Evolutionary conservation across 805 yeast genomes (phyloP), one percentile per base, ranked within the genome.

Genomic region (Wickerhamomyces canadensis): DNA sequence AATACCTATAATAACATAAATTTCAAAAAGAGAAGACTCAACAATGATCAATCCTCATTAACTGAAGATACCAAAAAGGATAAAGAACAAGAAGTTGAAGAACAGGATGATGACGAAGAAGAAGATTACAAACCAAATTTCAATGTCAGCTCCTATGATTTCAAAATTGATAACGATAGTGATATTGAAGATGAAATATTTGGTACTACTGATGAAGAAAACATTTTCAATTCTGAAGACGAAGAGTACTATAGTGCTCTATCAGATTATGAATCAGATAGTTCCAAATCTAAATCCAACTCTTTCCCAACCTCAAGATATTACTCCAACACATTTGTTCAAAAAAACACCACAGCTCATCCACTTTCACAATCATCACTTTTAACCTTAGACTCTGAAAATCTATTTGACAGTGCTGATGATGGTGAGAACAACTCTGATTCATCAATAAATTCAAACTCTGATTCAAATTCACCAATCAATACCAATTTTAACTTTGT

Each of bases 141-240:
- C 24, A 14, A 30, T n/a, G n/a, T n/a, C n/a, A n/a, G n/a, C n/a
- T n/a, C n/a, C 13, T 34, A 34, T 21, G 34, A 33, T 18, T 26
- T 30, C 18, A 32, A 29, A 16, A 37, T 33, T 27, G 36, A 41
- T 13, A 28, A 30, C 33, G 33, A 18, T 35, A 33, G 19, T 35
- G 31, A 30, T 27, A 34, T 11, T n/a, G n/a, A n/a, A n/a, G n/a
- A n/a, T n/a, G n/a, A n/a, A n/a, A n/a, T n/a, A n/a, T n/a, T n/a
- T n/a, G n/a, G n/a, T n/a, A n/a, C n/a, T n/a, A n/a, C n/a, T n/a
- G n/a, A n/a, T 13, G 47, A 53, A 5, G 58, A 50, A 9, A 40
- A 49, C 26, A 34, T 52, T 19, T 52, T 53, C 47, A 50, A 49
- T 35, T 47, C 51, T 11, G 55, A 48, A n/a, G 56, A 53, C 18